Evolutionary conservation across 176 grass and related monocot species (phyloP).

Genomic region (Avena atlantica): DNA sequence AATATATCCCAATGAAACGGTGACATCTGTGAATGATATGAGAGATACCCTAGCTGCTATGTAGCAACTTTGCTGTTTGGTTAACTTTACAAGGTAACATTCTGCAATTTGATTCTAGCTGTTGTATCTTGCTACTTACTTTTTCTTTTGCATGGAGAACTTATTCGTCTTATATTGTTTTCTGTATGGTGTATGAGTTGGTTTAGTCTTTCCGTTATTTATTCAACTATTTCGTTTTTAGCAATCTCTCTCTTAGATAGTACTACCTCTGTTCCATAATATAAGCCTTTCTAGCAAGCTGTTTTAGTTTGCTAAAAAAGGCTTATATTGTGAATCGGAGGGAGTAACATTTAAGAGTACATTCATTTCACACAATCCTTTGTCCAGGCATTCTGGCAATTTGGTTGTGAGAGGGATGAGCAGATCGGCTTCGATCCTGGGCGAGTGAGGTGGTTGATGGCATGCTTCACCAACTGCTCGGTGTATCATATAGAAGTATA

Average conservation of each 20-base stretch:
- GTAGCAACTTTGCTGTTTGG: slow-evolving; percentile 40
- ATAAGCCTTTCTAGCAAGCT: too few species aligned
- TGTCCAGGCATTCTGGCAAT: neutral
- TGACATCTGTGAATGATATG: slow-evolving; percentile 73
- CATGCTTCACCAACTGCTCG: neutral
- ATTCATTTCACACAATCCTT: slow-evolving; percentile 11
- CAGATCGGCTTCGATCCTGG: neutral
- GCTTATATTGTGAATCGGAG: too few species aligned
- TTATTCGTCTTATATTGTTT: neutral
- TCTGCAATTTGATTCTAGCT: neutral
- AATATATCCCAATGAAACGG: slow-evolving; percentile 89
- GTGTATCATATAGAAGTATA: neutral
- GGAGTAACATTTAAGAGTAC: neutral
- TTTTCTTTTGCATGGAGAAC: slow-evolving; percentile 5
- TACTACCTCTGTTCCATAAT: too few species aligned
- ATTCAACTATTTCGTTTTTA: neutral
- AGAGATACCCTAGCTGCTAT: slow-evolving; percentile 61
- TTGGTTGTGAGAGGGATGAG: neutral
- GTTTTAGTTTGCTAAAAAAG: too few species aligned
- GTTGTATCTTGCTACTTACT: neutral
- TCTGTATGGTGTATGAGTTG: neutral
- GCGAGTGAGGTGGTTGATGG: neutral
- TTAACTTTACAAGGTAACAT: slow-evolving; percentile 49
- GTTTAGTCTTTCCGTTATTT: neutral
- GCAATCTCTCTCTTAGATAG: neutral